A percentile compares a stretch with the other conserved stretches of the same genome.
These are phyloP conservation scores for Przewalskia tangutica DNA, from an alignment of 257 asterid genomes.

Conservation along the genomic window DNA sequence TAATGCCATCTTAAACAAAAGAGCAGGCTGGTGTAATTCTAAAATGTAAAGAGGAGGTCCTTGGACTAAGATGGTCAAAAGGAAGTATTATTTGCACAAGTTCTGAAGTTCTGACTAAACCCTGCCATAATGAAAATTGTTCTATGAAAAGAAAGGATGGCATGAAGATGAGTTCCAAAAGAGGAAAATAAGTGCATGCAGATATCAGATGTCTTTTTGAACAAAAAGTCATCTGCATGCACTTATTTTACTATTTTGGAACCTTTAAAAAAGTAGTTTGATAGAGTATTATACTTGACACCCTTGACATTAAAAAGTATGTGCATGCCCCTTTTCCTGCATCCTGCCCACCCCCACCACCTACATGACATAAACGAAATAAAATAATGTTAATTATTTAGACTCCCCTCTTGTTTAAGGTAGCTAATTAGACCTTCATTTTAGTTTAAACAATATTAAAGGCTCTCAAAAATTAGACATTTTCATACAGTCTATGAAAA, in stretches of 20 bases:
- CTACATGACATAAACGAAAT: background rate
- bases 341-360: background rate
- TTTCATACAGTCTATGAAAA: background rate
- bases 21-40: no score
- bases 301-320: background rate
- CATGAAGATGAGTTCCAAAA: background rate
- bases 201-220: background rate
- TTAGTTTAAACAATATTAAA: background rate
- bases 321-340: background rate
- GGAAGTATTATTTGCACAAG: background rate
- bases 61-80: background rate
- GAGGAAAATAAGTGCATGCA: background rate
- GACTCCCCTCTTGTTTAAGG: background rate
- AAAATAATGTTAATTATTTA: background rate
- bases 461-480: no score
- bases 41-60: background rate
- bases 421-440: background rate
- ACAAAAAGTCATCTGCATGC: no score
- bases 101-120: background rate
- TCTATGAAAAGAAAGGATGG: background rate
- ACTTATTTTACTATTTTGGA: background rate
- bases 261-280: background rate
- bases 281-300: background rate
- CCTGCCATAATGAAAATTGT: background rate
- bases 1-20: background rate